Percentiles rank a stretch among this genome's conserved stretches.
Conservation (phyloP, 371 early-diverging fungal genomes). For the Mucor indicus region DNA sequence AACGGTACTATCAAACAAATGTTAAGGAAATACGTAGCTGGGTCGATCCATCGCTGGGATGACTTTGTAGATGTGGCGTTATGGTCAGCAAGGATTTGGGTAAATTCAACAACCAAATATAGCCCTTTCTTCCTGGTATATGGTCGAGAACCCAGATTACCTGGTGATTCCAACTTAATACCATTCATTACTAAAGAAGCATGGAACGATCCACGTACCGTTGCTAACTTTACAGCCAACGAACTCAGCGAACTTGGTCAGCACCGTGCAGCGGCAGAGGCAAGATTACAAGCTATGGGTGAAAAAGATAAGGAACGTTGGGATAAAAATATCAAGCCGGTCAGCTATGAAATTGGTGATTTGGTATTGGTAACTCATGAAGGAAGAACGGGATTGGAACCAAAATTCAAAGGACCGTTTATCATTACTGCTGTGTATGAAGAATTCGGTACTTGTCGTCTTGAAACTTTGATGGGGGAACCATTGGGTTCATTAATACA, state of each 20-base stretch:
- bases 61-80: slow-evolving; percentile 13
- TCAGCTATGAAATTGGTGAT: slow-evolving; percentile 5
- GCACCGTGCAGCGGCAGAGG: not conserved
- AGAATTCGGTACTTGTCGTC: too few species aligned
- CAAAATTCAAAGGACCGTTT: too few species aligned
- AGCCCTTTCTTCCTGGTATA: slow-evolving; percentile 16
- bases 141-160: slow-evolving; percentile 14
- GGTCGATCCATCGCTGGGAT: slow-evolving; percentile 14
- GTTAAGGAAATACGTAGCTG: slow-evolving; percentile 10
- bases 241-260: not conserved
- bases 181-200: slow-evolving; percentile 22
- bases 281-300: not conserved
- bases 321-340: not conserved
- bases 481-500: too few species aligned
- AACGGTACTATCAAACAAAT: slow-evolving; percentile 10
- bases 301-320: not conserved
- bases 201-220: not conserved
- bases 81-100: slow-evolving; percentile 5
- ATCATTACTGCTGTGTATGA: too few species aligned
- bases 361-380: not conserved
- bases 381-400: not conserved
- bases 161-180: slow-evolving; percentile 3
- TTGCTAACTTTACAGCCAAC: not conserved
- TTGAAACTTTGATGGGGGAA: too few species aligned
- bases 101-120: slow-evolving; percentile 3